phyloP scores from a whole-genome alignment of 2,329 filamentous ascomycete genomes.

The Lachnellula occidentalis region DNA sequence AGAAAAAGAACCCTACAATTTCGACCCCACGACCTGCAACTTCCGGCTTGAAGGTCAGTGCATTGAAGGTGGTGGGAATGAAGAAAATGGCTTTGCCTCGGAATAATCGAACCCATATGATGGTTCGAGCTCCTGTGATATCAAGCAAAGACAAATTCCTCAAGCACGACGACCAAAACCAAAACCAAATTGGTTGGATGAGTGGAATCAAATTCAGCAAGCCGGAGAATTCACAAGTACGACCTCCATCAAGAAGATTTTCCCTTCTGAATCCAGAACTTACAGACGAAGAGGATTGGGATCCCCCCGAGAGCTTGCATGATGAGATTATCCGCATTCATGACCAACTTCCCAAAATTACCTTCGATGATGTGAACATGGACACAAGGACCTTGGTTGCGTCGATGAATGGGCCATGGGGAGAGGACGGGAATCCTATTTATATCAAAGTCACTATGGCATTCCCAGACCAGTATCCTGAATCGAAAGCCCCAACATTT shows the following conservation, averaged over 20 bases:
- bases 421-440: slow-evolving; percentile 48
- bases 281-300: slow-evolving; percentile 44
- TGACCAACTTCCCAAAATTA: slow-evolving; percentile 56
- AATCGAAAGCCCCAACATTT: slow-evolving; percentile 52
- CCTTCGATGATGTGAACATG: slow-evolving; percentile 60
- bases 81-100: slow-evolving; percentile 41
- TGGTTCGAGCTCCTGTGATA: slow-evolving; percentile 28
- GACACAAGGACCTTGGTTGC: slow-evolving; percentile 52
- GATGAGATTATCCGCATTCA: slow-evolving; percentile 60
- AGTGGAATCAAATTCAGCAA: slow-evolving; percentile 59
- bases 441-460: slow-evolving; percentile 58
- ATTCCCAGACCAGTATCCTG: slow-evolving; percentile 55
- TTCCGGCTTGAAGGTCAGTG: slow-evolving; percentile 33
- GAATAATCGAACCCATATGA: slow-evolving; percentile 17
- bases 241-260: slow-evolving; percentile 23
- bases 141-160: slow-evolving; percentile 25
- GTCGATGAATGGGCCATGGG: slow-evolving; percentile 63
- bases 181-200: slow-evolving; percentile 64
- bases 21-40: slow-evolving; percentile 50
- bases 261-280: slow-evolving; percentile 30
- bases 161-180: slow-evolving; percentile 34
- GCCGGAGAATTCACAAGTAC: slow-evolving; percentile 20
- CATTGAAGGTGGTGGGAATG: slow-evolving; percentile 25
- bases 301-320: slow-evolving; percentile 53
- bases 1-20: slow-evolving; percentile 57